phyloP scores from a whole-genome alignment of 768 basidiomycete species.

The Suillus tomentosus region DNA sequence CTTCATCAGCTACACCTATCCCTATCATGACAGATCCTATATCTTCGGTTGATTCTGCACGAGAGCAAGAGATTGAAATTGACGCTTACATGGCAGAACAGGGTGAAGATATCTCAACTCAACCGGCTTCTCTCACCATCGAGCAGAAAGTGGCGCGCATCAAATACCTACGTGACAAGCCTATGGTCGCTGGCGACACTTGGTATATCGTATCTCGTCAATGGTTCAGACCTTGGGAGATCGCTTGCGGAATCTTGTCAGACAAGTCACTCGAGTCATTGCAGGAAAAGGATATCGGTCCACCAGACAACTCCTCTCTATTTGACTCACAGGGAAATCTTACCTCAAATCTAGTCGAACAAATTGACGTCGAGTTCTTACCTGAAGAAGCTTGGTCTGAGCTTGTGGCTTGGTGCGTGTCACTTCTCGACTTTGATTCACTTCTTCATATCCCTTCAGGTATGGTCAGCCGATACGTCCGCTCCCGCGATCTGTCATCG shows the following conservation, averaged over 20 bases:
- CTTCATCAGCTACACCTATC: constrained; percentile 42
- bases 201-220: constrained; percentile 75
- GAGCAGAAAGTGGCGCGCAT: constrained; percentile 53
- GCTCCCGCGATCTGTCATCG: constrained; percentile 68
- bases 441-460: constrained; percentile 42
- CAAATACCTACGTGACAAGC: constrained; percentile 43
- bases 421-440: constrained; percentile 1
- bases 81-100: constrained; percentile 70
- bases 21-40: constrained; percentile 35
- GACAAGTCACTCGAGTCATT: constrained; percentile 66
- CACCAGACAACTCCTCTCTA: constrained; percentile 74
- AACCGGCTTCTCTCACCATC: constrained; percentile 18
- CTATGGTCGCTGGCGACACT: constrained; percentile 65
- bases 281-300: constrained; percentile 63
- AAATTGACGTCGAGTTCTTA: constrained; percentile 73
- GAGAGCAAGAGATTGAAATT: constrained; percentile 61
- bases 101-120: constrained; percentile 38
- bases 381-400: constrained; percentile 71
- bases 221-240: constrained; percentile 80
- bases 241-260: constrained; percentile 65
- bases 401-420: constrained; percentile 58
- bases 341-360: constrained; percentile 51
- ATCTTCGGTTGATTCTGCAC: constrained; percentile 40
- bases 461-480: constrained; percentile 63
- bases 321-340: constrained; percentile 54